Conservation (phyloP, 805 yeast genomes). For the Torulaspora microellipsoides region DNA sequence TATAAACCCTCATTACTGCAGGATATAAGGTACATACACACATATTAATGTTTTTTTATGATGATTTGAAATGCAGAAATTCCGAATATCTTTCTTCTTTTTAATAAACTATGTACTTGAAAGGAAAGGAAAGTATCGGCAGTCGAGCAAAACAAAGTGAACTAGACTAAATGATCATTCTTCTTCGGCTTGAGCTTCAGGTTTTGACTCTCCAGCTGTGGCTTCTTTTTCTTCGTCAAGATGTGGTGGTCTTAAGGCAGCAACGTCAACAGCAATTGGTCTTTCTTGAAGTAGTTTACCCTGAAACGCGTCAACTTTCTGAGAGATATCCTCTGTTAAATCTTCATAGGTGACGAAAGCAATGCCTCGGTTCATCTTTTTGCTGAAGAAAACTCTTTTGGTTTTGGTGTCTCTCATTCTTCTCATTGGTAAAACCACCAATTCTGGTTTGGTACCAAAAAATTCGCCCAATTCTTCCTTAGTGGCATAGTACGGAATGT, state of each 20-base stretch:
- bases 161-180: too few species aligned
- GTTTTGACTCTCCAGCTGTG: not conserved
- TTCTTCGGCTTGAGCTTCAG: too few species aligned
- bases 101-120: too few species aligned
- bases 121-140: too few species aligned
- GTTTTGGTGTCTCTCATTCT: conserved; percentile 29
- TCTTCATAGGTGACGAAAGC: conserved; percentile 53
- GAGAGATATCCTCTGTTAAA: conserved; percentile 44
- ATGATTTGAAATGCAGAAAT: too few species aligned
- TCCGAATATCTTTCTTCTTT: too few species aligned
- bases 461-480: conserved; percentile 51
- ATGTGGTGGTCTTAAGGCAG: conserved; percentile 42
- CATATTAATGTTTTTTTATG: too few species aligned
- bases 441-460: conserved; percentile 46
- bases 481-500: conserved; percentile 56
- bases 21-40: too few species aligned
- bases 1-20: too few species aligned
- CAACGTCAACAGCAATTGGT: conserved; percentile 62
- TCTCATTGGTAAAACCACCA: conserved; percentile 51
- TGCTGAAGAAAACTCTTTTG: conserved; percentile 36
- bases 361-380: conserved; percentile 47
- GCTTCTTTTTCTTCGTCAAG: conserved; percentile 24
- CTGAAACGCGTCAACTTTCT: conserved; percentile 63
- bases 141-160: too few species aligned
- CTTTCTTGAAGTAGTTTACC: conserved; percentile 66